Percentiles rank a stretch among this genome's conserved stretches.
Evolutionary conservation across 1,139 yeast genomes (phyloP).

Genomic region (Hemisphaericaspora xylanilytica): DNA sequence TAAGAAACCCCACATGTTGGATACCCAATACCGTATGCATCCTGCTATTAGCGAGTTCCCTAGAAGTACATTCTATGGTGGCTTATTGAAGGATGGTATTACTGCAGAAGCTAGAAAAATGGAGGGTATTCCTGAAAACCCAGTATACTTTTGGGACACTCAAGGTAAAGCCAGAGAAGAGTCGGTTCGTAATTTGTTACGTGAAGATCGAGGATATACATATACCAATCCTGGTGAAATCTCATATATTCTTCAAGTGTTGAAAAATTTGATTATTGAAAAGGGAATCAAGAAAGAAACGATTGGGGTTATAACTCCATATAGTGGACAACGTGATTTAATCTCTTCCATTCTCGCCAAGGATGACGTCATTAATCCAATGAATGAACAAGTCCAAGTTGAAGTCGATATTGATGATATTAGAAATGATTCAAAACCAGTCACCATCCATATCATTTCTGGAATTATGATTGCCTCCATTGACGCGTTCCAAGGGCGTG

Average conservation of each 20-base stretch:
- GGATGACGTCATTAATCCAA: conserved; percentile 58
- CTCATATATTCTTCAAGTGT: conserved; percentile 40
- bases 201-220: conserved; percentile 53
- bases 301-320: conserved; percentile 70
- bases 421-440: conserved; percentile 47
- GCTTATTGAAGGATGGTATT: conserved; percentile 58
- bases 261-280: conserved; percentile 51
- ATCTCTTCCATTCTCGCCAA: conserved; percentile 49
- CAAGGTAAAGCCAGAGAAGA: conserved; percentile 40
- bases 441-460: conserved; percentile 59
- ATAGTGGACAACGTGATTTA: conserved; percentile 68
- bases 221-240: conserved; percentile 56
- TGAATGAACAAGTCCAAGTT: conserved; percentile 42
- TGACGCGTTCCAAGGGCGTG: conserved; percentile 69
- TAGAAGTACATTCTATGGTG: conserved; percentile 52
- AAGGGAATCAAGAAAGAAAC: conserved; percentile 49
- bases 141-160: conserved; percentile 57
- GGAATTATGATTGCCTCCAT: conserved; percentile 69
- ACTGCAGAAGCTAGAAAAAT: conserved; percentile 45
- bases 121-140: conserved; percentile 40
- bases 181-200: conserved; percentile 43
- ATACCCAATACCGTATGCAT: conserved; percentile 74
- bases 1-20: conserved; percentile 61
- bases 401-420: conserved; percentile 59
- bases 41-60: conserved; percentile 66